Base-by-base conservation (phyloP, 345 rosid species). In the Hevea brasiliensis region DNA sequence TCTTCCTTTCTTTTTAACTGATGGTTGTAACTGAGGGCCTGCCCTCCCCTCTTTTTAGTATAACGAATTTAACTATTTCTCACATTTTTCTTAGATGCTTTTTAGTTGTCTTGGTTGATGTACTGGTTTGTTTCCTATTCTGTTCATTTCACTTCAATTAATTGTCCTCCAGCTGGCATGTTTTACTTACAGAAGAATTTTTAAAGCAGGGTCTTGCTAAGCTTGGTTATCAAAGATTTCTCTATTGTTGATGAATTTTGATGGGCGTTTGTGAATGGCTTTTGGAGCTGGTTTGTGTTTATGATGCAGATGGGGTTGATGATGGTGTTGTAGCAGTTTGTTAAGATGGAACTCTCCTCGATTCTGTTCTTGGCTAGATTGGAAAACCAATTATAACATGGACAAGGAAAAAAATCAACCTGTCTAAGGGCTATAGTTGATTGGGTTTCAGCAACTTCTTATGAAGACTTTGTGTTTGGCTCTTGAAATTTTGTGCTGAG, bases 181-280 rank as follows among this genome's bases (percentile, higher is more conserved):
- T 54, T 58, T 67, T 71, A 63, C 75, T 83, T 74, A 76, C 59
- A 24, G 24, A 65, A 41, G 35, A 48, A 60, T 35, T 67, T 65
- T 14, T 48, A 45, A 57, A 78, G 80, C 79, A 79, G 82, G 50
- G 27, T 72, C 67, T 60, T 41, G 66, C 70, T 68, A 47, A 35
- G 61, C 65, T 57, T 69, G 72, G 54, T 68, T 15, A 54, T 54
- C 21, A 70, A 67, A 58, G 42, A 72, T 57, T 41, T 59, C 35
- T 59, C 74, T 37, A 0, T 2, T 32, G 37, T 32, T 32, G 37
- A 32, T 32, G 37, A 32, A 0, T 50, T 67, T 72, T 76, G 79
- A 82, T 80, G 85, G 78, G 80, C 20, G 63, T 44, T 75, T 73
- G 78, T 67, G 73, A 80, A 53, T 76, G 79, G 81, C 76, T 79